Evolutionary conservation across 352 stramenopile genomes (phyloP).

Genomic region (Aphanomyces stellatus): DNA sequence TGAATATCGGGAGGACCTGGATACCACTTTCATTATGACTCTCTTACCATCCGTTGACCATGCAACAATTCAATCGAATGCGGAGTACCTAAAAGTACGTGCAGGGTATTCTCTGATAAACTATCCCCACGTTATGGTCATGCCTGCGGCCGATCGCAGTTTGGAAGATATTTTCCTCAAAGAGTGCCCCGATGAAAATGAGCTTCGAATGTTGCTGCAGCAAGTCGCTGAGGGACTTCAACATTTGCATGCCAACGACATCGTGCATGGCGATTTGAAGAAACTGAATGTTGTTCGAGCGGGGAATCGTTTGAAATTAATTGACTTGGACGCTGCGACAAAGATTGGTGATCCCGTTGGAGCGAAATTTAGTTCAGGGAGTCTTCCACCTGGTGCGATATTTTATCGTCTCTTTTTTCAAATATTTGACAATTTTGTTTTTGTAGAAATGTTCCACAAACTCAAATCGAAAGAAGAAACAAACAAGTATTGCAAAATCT

Average conservation of each 20-base stretch:
- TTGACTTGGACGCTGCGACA: slow-evolving; percentile 19
- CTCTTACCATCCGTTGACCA: neutral
- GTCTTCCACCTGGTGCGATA: slow-evolving; percentile 16
- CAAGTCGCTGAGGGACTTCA: neutral
- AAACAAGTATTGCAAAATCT: slow-evolving; percentile 71
- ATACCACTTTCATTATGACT: neutral
- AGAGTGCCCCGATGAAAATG: neutral
- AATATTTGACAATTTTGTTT: neutral
- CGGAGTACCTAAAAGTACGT: neutral
- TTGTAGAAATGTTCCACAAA: slow-evolving; percentile 19
- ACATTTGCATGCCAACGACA: neutral
- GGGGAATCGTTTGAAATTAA: slow-evolving; percentile 15
- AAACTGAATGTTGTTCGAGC: slow-evolving; percentile 21
- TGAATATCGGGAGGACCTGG: neutral
- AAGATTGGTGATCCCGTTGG: neutral
- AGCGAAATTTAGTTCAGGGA: slow-evolving; percentile 19
- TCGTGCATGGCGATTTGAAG: slow-evolving; percentile 24
- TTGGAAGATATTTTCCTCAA: neutral
- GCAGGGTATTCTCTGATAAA: neutral
- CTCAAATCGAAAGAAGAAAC: slow-evolving; percentile 70
- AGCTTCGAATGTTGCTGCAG: neutral
- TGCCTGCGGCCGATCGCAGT: neutral
- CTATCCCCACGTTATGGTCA: neutral
- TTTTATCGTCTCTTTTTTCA: neutral
- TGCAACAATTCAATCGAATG: neutral